phyloP scores from a whole-genome alignment of 306 rosid genomes.

The Cucurbita argyrosperma region DNA sequence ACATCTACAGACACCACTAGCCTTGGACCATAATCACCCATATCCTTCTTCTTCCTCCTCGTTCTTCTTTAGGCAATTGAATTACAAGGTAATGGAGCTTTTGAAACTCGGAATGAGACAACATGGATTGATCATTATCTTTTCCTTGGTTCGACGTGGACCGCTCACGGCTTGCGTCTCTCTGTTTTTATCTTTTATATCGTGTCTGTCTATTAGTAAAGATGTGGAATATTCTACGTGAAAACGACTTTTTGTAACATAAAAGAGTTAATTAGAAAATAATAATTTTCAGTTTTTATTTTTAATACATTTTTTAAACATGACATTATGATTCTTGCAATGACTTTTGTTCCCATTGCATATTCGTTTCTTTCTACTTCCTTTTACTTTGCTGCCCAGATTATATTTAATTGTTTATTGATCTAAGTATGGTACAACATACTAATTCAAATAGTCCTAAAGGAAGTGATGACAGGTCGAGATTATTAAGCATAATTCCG shows the following conservation, averaged over 20 bases:
- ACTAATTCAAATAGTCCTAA: background rate
- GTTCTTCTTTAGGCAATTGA: background rate
- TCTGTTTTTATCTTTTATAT: background rate
- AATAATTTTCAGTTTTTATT: no score
- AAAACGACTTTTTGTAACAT: no score
- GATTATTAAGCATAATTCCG: no score
- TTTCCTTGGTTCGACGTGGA: background rate
- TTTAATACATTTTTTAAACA: background rate
- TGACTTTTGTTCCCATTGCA: background rate
- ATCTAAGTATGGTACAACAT: background rate
- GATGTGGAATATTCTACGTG: no score
- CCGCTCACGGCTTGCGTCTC: background rate
- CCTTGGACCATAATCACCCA: conserved; percentile 12
- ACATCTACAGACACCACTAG: conserved; percentile 50
- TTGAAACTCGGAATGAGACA: no score
- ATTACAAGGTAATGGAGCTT: background rate
- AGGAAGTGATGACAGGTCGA: no score
- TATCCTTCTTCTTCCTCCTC: background rate
- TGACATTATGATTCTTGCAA: background rate
- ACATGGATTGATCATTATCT: no score
- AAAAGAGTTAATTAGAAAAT: no score
- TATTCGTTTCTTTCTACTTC: background rate
- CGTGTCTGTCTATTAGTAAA: no score
- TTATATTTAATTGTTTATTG: background rate
- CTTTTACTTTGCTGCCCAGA: background rate